phyloP scores from a whole-genome alignment of 2,329 filamentous ascomycete genomes.

The Xylariales sp. region DNA sequence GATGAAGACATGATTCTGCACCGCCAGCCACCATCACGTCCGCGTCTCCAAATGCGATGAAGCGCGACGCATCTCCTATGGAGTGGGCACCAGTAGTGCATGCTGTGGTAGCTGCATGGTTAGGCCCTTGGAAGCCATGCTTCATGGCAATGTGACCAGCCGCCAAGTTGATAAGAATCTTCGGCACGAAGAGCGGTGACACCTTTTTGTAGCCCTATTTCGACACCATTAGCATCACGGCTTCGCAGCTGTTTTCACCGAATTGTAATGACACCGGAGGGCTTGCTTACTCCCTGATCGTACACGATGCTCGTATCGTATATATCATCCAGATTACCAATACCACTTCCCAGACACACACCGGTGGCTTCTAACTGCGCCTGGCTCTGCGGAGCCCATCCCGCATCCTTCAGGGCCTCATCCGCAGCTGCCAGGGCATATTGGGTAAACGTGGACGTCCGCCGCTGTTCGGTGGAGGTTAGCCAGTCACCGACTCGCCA shows the following conservation, averaged over 20 bases:
- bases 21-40: constrained; percentile 96
- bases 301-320: constrained; percentile 80
- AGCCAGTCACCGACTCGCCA: constrained; percentile 55
- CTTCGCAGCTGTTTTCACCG: too few species aligned
- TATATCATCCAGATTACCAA: constrained; percentile 88
- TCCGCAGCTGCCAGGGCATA: constrained; percentile 83
- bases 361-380: constrained; percentile 74
- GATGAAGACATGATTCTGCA: constrained; percentile 92
- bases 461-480: constrained; percentile 53
- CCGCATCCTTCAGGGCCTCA: constrained; percentile 81
- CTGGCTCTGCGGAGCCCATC: constrained; percentile 60
- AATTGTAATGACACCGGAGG: too few species aligned
- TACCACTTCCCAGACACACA: constrained; percentile 90
- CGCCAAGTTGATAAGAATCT: constrained; percentile 89
- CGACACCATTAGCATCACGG: constrained; percentile 9
- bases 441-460: constrained; percentile 88
- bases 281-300: constrained; percentile 64
- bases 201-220: constrained; percentile 83
- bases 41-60: constrained; percentile 87
- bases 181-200: constrained; percentile 88
- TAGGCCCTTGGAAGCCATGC: constrained; percentile 84
- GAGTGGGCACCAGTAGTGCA: constrained; percentile 96
- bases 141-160: constrained; percentile 94
- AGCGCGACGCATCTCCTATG: constrained; percentile 87
- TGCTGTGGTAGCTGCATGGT: constrained; percentile 88